Evolutionary conservation across 169 alveolate species (phyloP).

Genomic region (Prorocentrum cordatum): DNA sequence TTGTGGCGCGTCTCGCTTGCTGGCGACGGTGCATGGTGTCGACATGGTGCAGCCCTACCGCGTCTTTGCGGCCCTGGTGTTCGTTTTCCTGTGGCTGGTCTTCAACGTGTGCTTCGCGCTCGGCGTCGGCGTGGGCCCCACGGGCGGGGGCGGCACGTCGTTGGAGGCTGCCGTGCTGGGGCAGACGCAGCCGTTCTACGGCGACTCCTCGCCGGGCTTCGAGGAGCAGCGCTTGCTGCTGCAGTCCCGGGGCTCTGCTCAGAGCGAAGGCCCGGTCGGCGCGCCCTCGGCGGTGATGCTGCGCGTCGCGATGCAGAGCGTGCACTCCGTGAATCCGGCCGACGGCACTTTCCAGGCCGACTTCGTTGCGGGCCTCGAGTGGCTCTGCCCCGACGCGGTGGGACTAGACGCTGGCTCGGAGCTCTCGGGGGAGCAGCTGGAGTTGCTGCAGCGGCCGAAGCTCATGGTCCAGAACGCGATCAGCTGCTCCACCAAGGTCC

Average conservation of each 20-base stretch:
- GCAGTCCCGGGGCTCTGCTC: too few species aligned
- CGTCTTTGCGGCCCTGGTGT: neutral
- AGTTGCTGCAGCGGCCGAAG: too few species aligned
- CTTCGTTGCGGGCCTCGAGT: constrained; percentile 13
- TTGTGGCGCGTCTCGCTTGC: neutral
- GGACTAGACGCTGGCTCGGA: too few species aligned
- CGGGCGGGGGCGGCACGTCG: too few species aligned
- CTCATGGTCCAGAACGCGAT: constrained; percentile 21
- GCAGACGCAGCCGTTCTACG: too few species aligned
- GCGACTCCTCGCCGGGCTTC: too few species aligned
- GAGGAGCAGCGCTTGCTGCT: too few species aligned
- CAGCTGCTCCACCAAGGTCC: neutral
- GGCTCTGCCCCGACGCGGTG: too few species aligned
- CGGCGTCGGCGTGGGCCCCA: neutral
- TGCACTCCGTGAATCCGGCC: constrained; percentile 26
- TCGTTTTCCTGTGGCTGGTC: neutral
- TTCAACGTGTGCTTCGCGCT: neutral
- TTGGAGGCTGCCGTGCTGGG: too few species aligned
- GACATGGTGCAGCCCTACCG: neutral
- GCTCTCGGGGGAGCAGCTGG: too few species aligned
- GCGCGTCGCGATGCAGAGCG: neutral
- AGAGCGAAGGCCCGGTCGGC: too few species aligned
- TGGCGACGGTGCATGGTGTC: neutral
- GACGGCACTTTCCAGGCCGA: constrained; percentile 28
- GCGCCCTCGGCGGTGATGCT: neutral